A percentile compares a stretch with the other conserved stretches of the same genome.
Evolutionary conservation across 2,329 filamentous ascomycete species (phyloP).

Genomic region (Tothia fuscella): DNA sequence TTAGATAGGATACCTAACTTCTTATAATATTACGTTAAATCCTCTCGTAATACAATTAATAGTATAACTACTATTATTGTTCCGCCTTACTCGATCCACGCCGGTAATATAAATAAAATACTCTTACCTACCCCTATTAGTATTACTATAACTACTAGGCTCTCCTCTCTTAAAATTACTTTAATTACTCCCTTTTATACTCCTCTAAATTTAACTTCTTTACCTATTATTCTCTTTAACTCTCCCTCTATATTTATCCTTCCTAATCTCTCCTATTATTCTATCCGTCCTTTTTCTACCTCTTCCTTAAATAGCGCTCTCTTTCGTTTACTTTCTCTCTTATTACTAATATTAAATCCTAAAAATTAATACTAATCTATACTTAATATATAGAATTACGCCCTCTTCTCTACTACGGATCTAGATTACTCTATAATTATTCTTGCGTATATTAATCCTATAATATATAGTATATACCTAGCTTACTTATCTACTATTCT

Average conservation of each 20-base stretch:
- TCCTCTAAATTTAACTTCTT: slow-evolving; percentile 13
- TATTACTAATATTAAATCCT: slow-evolving; percentile 11
- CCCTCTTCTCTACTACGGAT: slow-evolving; percentile 10
- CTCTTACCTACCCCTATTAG: slow-evolving; percentile 18
- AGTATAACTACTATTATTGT: slow-evolving; percentile 17
- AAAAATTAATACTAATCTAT: slow-evolving; percentile 16
- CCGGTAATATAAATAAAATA: slow-evolving; percentile 20
- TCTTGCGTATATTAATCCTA: slow-evolving; percentile 12
- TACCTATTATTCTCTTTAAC: slow-evolving; percentile 13
- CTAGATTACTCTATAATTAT: slow-evolving; percentile 13
- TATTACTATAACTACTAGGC: slow-evolving; percentile 16
- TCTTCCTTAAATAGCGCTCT: neutral
- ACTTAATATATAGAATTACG: slow-evolving; percentile 13
- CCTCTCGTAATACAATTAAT: slow-evolving; percentile 15
- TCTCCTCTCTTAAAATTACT: slow-evolving; percentile 15
- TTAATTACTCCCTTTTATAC: slow-evolving; percentile 15
- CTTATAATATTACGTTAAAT: slow-evolving; percentile 15
- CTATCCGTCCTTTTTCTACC: slow-evolving; percentile 3
- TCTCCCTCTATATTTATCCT: slow-evolving; percentile 12
- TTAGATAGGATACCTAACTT: slow-evolving; percentile 12
- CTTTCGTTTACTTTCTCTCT: slow-evolving; percentile 12
- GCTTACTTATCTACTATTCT: slow-evolving; percentile 12
- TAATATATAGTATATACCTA: slow-evolving; percentile 12
- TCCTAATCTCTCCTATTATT: slow-evolving; percentile 3
- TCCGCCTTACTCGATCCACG: slow-evolving; percentile 12